Evolutionary conservation across 139 green algal genomes (phyloP), one percentile per base, ranked within the genome.

Genomic region (Chloropicon primus): DNA sequence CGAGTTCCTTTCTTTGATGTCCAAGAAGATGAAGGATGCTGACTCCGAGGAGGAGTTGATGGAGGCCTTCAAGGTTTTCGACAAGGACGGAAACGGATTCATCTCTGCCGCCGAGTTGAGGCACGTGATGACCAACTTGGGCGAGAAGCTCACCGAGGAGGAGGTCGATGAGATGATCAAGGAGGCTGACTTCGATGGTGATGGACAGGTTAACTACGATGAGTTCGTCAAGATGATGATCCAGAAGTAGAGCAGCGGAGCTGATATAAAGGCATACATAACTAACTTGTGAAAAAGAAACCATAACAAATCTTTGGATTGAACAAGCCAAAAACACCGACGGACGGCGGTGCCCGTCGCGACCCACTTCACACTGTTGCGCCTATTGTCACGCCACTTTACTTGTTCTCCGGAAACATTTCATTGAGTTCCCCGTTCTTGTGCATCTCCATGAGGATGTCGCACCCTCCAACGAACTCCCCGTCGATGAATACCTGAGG

Each of bases 41-140:
- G 85, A 99, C 84, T 92, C 92, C 41, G 95, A 99, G 82, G 96
- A 98, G 77, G 96, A 99, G 89, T 85, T 99, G 24, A 86, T 90
- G 21, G 96, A 99, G 86, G 96, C 96, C 0, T 99, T 99, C 90
- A 99, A 98, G 86, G 96, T 99, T 27, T 99, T 99, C 86, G 96
- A 99, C 81, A 98, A 99, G 85, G 96, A 99, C 81, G 94, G 95
- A 78, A 99, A 99, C 85, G 96, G 96, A 75, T 80, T 62, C 21
- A 84, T 84, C 74, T 76, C 24, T 5, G 28, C 53, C 0, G 77
- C 78, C 62, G 80, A 84, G 62, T 72, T 84, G 80, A 85, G 96
- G 62, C 96, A 99, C 83, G 94, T 98, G 17, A 98, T 98, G 94
- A 97, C 93, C 10, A 98, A 98, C 87, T 81, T 98, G 27, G 94